These are phyloP conservation scores for Peltaster fructicola DNA, from an alignment of 2,329 filamentous ascomycete species.

Conservation along the genomic window DNA sequence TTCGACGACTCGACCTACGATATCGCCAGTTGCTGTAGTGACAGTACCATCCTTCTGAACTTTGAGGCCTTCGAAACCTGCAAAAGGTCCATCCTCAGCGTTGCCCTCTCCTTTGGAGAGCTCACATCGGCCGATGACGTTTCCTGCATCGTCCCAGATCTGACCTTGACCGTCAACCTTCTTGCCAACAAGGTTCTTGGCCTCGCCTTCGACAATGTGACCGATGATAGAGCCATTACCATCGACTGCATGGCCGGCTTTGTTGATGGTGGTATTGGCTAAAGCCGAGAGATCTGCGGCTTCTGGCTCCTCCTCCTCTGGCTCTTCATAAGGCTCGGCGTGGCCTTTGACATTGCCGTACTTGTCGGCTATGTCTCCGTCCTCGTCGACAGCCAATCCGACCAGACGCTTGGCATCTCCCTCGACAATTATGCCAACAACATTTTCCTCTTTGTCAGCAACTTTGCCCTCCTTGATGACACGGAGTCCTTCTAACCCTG, in stretches of 20 bases:
- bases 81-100: constrained; percentile 39
- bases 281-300: constrained; percentile 41
- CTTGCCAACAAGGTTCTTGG: constrained; percentile 37
- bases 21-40: constrained; percentile 26
- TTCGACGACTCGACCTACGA: constrained; percentile 32
- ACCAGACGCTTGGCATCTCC: constrained; percentile 42
- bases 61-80: constrained; percentile 38
- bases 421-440: constrained; percentile 36
- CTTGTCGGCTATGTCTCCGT: constrained; percentile 45
- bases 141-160: constrained; percentile 45
- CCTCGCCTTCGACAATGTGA: constrained; percentile 39
- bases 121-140: constrained; percentile 41
- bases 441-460: constrained; percentile 32
- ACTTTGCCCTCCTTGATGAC: constrained; percentile 31
- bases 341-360: constrained; percentile 44
- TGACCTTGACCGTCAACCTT: constrained; percentile 46
- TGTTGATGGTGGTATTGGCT: constrained; percentile 45
- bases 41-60: constrained; percentile 42
- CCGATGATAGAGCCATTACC: constrained; percentile 40
- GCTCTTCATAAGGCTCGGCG: constrained; percentile 35
- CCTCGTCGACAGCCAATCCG: constrained; percentile 42
- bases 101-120: constrained; percentile 34
- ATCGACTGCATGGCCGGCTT: constrained; percentile 44
- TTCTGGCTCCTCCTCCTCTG: constrained; percentile 28
- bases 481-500: constrained; percentile 30